Base-by-base conservation (phyloP, 306 rosid genomes). In the Rosa persica region DNA sequence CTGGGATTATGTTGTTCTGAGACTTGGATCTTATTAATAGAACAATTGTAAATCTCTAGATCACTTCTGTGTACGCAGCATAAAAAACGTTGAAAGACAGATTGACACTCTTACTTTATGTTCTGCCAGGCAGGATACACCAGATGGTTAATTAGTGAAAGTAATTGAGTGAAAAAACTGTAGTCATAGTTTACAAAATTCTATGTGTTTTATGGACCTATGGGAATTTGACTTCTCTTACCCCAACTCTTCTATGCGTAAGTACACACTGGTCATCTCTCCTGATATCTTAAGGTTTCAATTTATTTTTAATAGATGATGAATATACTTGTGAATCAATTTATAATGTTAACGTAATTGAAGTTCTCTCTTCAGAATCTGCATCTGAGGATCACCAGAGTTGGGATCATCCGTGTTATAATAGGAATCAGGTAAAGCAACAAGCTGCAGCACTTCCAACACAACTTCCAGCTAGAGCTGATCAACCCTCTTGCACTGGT, bases 381-480 rank as follows among this genome's bases (percentile, higher is more conserved):
- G 79, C 76, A 19, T 77, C 64, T 6, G 90, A 87, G 76, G 83
- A 75, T 79, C 88, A 83, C 30, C 90, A 76, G 67, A 81, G 66
- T 84, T 78, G 94, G 98, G 85, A 84, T 79, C 94, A 89, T 82
- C 93, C 88, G 72, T 88, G 86, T 61, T 47, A 12, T 83, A 78
- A 73, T 72, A 89, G 89, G 89, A 85, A 76, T 86, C 92, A 72
- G 61, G 64, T 47, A 51, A 91, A 87, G 81, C 89, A 79, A 65
- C 88, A 79, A 22, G 84, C 81, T 85, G 86, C 83, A 5, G 70
- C 97, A 75, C 88, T 94, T 88, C 98, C 98, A 73, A 85, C 88
- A 51, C 90, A 94, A 86, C 97, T 94, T 86, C 98, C 97, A 79
- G 88, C 89, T 44, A 76, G 90, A 88, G 98, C 98, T 80, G 94